A percentile compares a stretch with the other conserved stretches of the same genome.
phyloP scores from a whole-genome alignment of 768 basidiomycete species.

The Tulasnella sp. region DNA sequence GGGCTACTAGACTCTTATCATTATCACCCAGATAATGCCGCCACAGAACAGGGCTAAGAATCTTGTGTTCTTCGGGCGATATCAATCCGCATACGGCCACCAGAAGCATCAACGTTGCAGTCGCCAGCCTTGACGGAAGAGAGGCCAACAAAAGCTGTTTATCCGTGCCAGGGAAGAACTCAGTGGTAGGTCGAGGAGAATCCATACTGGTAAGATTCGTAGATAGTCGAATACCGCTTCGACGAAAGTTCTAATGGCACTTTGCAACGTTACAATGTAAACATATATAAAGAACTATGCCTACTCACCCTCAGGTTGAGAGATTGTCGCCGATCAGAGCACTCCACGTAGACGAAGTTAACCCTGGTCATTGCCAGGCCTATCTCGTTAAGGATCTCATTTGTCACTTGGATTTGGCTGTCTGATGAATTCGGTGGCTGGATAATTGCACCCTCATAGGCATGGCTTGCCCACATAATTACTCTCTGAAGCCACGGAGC shows the following conservation, averaged over 20 bases:
- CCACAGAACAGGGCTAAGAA: constrained; percentile 48
- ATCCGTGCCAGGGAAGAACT: background rate
- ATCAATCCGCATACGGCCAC: constrained; percentile 49
- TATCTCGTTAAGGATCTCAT: constrained; percentile 34
- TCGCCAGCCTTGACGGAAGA: constrained; percentile 33
- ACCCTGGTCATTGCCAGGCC: constrained; percentile 25
- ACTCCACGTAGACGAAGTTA: background rate
- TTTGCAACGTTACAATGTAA: background rate
- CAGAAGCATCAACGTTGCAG: constrained; percentile 44
- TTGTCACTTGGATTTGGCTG: background rate
- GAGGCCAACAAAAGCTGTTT: constrained; percentile 28
- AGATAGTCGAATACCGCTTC: constrained; percentile 1
- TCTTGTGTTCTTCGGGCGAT: constrained; percentile 35
- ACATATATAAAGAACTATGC: background rate
- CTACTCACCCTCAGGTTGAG: background rate
- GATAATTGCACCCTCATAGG: constrained; percentile 20
- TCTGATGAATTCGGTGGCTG: constrained; percentile 22
- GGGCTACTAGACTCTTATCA: constrained; percentile 32
- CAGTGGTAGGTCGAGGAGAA: background rate
- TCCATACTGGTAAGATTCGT: background rate
- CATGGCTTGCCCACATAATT: constrained; percentile 25
- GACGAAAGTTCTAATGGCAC: background rate
- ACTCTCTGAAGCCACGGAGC: constrained; percentile 23
- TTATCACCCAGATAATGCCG: constrained; percentile 33
- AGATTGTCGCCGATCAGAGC: background rate